Evolutionary conservation across 2,329 filamentous ascomycete genomes (phyloP), one percentile per base, ranked within the genome.

Genomic region (Penicillium sp.): DNA sequence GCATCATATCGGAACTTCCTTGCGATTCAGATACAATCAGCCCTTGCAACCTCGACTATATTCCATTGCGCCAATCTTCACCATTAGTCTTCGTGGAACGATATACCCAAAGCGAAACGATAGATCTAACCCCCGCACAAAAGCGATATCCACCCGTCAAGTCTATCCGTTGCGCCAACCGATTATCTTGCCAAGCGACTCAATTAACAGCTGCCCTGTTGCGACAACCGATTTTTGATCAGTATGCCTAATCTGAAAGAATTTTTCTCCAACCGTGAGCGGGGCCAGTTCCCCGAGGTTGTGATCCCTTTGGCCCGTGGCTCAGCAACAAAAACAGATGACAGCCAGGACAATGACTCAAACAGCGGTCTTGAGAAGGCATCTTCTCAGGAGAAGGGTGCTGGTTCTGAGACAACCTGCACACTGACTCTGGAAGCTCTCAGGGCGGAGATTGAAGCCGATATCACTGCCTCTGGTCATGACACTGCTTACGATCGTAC

Each of bases 401-500:
- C 56, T 18, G 66, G 66, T 44, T 29, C 61, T 32, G 57, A 56
- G 65, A 71, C 56, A 72, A 79, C 69, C 68, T 75, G 38, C 71
- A 78, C 51, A 79, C 56, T 88, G 64, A 91, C 86, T 45, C 77
- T 92, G 54, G 88, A 90, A 62, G 82, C 83, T 5, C 74, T 93
- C 57, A 81, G 86, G 61, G 83, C 82, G 55, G 88, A 91, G 66
- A 83, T 91, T 52, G 81, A 83, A 58, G 80, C 81, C 2, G 84
- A 86, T 54, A 68, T 83, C 52, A 81, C 81, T 14, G 75, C 81
- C 38, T 78, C 76, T 3, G 81, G 80, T 14, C 79, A 81, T 63
- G 84, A 87, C 76, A 86, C 85, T 5, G 82, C 84, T 49, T 93
- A 93, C 76, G 90, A 93, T 73, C 83, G 89, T 91, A 79, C 76